These are phyloP conservation scores for Trichoderma semiorbis DNA, from an alignment of 2,329 filamentous ascomycete species.

Conservation along the genomic window DNA sequence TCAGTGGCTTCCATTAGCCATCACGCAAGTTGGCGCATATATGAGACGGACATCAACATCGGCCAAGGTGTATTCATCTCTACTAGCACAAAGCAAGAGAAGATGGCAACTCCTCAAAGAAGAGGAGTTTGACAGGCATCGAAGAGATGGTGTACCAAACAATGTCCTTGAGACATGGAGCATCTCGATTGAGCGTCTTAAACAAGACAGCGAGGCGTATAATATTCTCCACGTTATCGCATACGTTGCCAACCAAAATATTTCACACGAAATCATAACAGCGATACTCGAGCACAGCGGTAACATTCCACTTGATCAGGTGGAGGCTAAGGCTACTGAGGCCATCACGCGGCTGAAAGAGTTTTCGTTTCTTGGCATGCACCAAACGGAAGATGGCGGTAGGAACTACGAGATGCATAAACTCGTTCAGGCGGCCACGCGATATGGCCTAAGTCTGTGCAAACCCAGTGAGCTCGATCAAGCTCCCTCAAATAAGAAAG, in stretches of 20 bases:
- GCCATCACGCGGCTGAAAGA: background rate
- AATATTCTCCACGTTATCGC: background rate
- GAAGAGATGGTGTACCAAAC: background rate
- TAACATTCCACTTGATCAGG: too few relatives aligned
- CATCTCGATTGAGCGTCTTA: background rate
- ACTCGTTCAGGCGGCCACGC: background rate
- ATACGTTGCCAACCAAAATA: background rate
- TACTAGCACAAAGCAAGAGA: background rate
- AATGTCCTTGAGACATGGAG: background rate
- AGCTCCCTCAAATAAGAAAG: fast-evolving
- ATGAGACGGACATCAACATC: background rate
- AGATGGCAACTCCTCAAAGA: background rate
- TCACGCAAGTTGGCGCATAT: background rate
- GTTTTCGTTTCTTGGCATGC: background rate
- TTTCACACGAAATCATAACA: background rate
- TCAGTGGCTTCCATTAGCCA: background rate
- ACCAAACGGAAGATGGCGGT: background rate
- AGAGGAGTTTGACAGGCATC: background rate
- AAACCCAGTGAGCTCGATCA: fast-evolving
- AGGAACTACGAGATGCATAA: background rate
- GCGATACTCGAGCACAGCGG: background rate
- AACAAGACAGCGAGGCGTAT: background rate
- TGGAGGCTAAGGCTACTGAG: background rate
- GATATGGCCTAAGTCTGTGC: background rate
- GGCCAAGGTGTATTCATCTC: background rate